These are phyloP conservation scores for Aspergillus tamarii DNA, from an alignment of 2,329 filamentous ascomycete genomes.

Conservation along the genomic window DNA sequence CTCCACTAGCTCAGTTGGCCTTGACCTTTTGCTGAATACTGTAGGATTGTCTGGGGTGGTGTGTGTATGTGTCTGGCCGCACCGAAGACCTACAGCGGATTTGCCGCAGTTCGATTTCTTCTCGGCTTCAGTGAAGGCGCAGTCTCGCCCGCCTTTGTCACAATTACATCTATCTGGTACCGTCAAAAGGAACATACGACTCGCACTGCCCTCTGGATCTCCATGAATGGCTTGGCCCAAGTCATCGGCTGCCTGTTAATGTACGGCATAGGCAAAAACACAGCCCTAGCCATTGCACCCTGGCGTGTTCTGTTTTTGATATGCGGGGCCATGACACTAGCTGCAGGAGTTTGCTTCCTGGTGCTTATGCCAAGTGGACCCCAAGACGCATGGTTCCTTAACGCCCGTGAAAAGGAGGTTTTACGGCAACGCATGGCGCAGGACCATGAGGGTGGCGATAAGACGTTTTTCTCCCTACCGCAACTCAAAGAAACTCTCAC, in stretches of 20 bases:
- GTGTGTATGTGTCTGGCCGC: slow-evolving; percentile 22
- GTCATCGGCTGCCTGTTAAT: slow-evolving; percentile 52
- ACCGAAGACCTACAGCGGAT: slow-evolving; percentile 43
- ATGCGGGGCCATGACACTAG: not conserved
- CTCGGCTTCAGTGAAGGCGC: slow-evolving; percentile 52
- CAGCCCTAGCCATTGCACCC: slow-evolving; percentile 15
- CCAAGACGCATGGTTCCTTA: not conserved
- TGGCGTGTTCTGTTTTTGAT: not conserved
- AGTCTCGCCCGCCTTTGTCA: slow-evolving; percentile 51
- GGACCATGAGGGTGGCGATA: not conserved
- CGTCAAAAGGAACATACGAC: not conserved
- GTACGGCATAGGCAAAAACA: slow-evolving; percentile 55
- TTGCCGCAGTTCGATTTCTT: slow-evolving; percentile 46
- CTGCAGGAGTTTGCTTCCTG: not conserved
- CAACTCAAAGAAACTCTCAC: not conserved
- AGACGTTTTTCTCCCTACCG: not conserved
- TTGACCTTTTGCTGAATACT: not conserved
- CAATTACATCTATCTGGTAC: slow-evolving; percentile 44
- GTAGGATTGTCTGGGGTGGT: not conserved
- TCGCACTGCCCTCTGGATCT: slow-evolving; percentile 39
- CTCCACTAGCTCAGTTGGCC: not conserved
- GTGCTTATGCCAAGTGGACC: not conserved
- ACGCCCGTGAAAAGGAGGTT: not conserved
- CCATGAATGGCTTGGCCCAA: slow-evolving; percentile 52
- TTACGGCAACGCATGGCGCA: not conserved